Base-by-base conservation (phyloP, 164 flowering plant species). In the Vitis amurensis region DNA sequence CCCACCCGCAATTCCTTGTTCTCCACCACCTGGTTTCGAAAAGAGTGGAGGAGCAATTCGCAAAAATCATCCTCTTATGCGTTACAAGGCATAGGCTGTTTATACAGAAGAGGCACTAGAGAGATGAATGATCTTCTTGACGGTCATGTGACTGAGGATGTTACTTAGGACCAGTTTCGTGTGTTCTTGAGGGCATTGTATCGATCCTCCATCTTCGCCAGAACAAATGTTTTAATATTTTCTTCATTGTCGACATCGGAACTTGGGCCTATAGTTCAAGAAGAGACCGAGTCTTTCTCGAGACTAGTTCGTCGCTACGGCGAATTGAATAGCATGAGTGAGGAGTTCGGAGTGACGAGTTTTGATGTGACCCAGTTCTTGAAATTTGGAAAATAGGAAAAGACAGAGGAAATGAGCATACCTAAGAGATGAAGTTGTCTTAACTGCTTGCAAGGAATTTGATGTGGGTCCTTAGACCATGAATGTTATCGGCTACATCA, bases 381-480 rank as follows among this genome's bases (percentile, higher is more conserved):
- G 31, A 77, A 71, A 67, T n/a, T 27, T 0, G 64, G 58, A 2
- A 77, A 73, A 72, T 65, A 74, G 50, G 74, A 66, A 68, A 72
- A 69, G 67, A 84, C 0, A 75, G 19, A 63, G 67, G 47, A 71
- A 50, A 27, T 85, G 44, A 31, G 27, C 27, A 23, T 23, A 23
- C 27, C 27, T 23, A 2, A 23, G 27, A 23, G 27, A 23, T 2
- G 2, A 23, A 23, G 27, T 0, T 1, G 0, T 23, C 27, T 23
- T 23, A 0, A 2, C 1, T 23, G 27, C 1, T 1, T 1, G 27
- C 27, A 23, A 23, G 27, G 27, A 1, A 23, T 23, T 23, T 23
- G 89, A 92, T 74, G 85, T 89, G 11, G 98, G 98, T 29, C 94
- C 96, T 0, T 92, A 96, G 98, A 93, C 83, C 9, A 92, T 89